Evolutionary conservation across 2,329 filamentous ascomycete genomes (phyloP).

Genomic region (Epichloe coenophiala): DNA sequence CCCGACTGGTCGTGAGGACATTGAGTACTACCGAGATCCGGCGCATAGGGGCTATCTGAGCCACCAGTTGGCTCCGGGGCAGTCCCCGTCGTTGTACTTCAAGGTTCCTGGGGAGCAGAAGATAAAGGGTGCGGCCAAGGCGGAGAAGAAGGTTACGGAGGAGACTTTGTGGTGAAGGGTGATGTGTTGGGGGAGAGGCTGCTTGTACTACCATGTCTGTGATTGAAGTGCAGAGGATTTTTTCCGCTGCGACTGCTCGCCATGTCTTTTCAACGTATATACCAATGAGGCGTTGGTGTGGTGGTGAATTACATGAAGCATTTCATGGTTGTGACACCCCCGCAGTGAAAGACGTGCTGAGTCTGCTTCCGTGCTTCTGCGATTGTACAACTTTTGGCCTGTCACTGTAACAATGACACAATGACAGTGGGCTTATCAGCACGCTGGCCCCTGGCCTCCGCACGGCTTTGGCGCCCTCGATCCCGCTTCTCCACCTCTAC

Average conservation of each 20-base stretch:
- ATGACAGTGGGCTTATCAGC: not conserved
- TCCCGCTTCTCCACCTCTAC: not conserved
- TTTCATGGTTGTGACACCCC: not conserved
- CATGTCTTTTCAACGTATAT: not conserved
- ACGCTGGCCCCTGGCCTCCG: not conserved
- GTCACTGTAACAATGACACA: too few species aligned
- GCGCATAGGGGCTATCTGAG: slow-evolving; percentile 84
- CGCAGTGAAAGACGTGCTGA: not conserved
- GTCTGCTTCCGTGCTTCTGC: not conserved
- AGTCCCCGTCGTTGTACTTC: slow-evolving; percentile 93
- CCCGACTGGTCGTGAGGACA: slow-evolving; percentile 75
- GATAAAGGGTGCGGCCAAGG: slow-evolving; percentile 31
- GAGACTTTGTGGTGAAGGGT: slow-evolving; percentile 24
- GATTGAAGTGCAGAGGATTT: not conserved
- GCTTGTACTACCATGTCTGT: not conserved
- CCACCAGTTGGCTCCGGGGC: slow-evolving; percentile 63
- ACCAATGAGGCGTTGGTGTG: not conserved
- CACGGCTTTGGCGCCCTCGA: not conserved
- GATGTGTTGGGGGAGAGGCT: not conserved
- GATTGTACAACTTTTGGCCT: too few species aligned
- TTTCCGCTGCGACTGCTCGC: too few species aligned
- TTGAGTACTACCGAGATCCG: slow-evolving; percentile 93
- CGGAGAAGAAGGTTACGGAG: slow-evolving; percentile 28
- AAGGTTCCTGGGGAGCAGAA: slow-evolving; percentile 42
- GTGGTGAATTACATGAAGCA: not conserved